Base-by-base conservation (phyloP, 2,329 filamentous ascomycete genomes). In the Aureobasidium melanogenum region DNA sequence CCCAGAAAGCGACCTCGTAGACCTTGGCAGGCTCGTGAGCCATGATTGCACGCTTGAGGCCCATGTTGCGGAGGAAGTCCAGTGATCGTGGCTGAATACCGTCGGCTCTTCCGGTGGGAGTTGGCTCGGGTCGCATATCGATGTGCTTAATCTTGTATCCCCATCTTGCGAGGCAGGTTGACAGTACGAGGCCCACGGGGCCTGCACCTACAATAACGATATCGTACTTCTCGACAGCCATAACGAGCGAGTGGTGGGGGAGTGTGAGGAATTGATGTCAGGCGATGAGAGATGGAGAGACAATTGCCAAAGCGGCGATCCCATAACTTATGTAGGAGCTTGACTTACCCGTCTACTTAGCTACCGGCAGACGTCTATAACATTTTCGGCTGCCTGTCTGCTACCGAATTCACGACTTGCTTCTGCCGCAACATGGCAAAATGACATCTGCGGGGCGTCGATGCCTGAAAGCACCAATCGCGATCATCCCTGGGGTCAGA, bases 111-210 rank as follows among this genome's bases (percentile, higher is more conserved):
- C 91, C 91, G 22, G 91, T 96, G 2, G 84, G 78, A 14, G 91
- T 96, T 17, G 91, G 91, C 69, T 93, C 88, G 2, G 90, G 80
- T 63, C 91, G 83, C 75, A 95, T 96, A 76, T 96, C 92, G 70
- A 96, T 91, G 76, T 96, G 91, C 79, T 93, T 96, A 74, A 97
- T 90, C 73, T 85, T 91, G 80, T 96, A 97, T 22, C 92, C 92
- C 90, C 91, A 96, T 77, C 91, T 82, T 63, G 90, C 89, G 64
- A 97, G 82, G 71, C 89, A 93, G 32, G 91, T 91, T 9, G 91
- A 94, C 26, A 96, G 82, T 76, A 95, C 86, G 62, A 96, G 83
- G 60, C 92, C 92, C 43, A 92, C 91, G 4, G 92, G 92, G 17
- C 92, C 92, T 61, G 92, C 92, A 65, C 92, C 92, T 60, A 96